Evolutionary conservation across 225 moss, liverwort and hornwort genomes (phyloP).

Genomic region (Sphagnum contortum): DNA sequence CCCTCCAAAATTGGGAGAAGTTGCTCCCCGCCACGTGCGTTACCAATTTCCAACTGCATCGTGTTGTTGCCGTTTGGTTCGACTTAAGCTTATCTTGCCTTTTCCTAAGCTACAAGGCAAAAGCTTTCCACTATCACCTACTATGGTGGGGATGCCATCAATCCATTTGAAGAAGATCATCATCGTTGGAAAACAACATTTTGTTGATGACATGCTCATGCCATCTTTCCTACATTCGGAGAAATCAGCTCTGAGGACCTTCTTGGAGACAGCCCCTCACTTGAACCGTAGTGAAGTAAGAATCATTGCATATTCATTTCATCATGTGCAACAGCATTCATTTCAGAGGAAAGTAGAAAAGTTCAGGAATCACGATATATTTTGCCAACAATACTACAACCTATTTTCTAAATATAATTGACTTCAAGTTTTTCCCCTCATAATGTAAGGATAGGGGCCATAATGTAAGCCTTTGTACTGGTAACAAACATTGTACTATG

Average conservation of each 20-base stretch:
- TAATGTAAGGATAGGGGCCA: too few species aligned
- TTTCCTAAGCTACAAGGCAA: conserved; percentile 65
- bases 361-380: too few species aligned
- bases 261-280: conserved; percentile 50
- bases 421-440: too few species aligned
- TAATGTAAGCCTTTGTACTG: too few species aligned
- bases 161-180: conserved; percentile 77
- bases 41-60: conserved; percentile 59
- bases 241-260: conserved; percentile 37
- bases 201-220: conserved; percentile 42
- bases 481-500: too few species aligned
- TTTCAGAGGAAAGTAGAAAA: too few species aligned
- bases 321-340: too few species aligned
- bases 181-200: conserved; percentile 57
- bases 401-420: too few species aligned
- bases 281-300: conserved; percentile 45
- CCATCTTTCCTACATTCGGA: conserved; percentile 46
- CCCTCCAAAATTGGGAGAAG: conserved; percentile 20
- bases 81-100: conserved; percentile 62
- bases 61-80: conserved; percentile 57
- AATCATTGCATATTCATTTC: neutral
- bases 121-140: conserved; percentile 25
- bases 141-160: conserved; percentile 17
- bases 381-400: too few species aligned
- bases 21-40: conserved; percentile 34